Base-by-base conservation (phyloP, 192 early-diverging fungal genomes). In the Podila verticillata region DNA sequence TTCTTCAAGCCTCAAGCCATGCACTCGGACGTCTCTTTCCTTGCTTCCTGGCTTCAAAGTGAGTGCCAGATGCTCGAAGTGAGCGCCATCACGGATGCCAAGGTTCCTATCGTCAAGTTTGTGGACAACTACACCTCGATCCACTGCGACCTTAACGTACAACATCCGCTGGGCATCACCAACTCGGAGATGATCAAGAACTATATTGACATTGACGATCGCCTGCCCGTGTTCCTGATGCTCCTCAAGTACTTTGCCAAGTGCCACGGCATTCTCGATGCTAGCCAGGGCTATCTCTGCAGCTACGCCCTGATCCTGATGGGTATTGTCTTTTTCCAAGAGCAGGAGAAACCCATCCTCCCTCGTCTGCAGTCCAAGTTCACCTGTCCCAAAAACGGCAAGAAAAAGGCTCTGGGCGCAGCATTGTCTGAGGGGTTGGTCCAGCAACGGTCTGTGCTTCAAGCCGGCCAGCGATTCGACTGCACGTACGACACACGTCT, bases 41-140 rank as follows among this genome's bases (percentile, higher is more conserved):
- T 84, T 5, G 83, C 66, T 9, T 17, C 32, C 3, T 54, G 71
- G n/a, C 61, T 84, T 30, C 56, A 48, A 1, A 22, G 31, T 4
- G 24, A 65, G 20, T 63, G 63, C 39, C 39, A 44, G 26, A 82
- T 84, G 78, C 0, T 13, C 15, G 28, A 72, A 6, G 74, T 84
- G 0, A 19, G 48, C 0, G 61, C 74, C 6, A 82, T 84, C 36
- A 61, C 61, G 1, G 63, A 59, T n/a, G 78, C 83, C 57, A 81
- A 65, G 54, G 83, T 84, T 1, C 83, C 83, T n/a, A 81, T 84
- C 28, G 60, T 74, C 56, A 84, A 82, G 32, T 84, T 81, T 57
- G 31, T 36, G 2, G 83, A 84, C 57, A 70, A 70, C 13, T 2
- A 32, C 3, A 70, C 65, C 3, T 49, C 36, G 7, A 64, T 85